Conservation (phyloP, 1,139 yeast species). For the Taphrina betulina region DNA sequence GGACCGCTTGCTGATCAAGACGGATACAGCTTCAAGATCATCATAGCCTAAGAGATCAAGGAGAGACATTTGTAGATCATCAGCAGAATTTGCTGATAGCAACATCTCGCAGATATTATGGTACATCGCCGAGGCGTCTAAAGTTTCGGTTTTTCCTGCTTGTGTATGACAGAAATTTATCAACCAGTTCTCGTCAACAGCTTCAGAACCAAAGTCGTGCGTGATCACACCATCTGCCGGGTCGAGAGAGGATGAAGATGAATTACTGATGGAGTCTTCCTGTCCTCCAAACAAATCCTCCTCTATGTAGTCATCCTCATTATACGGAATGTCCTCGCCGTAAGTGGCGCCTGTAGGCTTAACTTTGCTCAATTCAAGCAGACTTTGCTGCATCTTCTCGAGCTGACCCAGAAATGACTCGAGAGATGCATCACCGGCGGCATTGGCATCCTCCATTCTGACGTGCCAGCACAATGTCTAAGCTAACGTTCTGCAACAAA, state of each 20-base stretch:
- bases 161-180: slow-evolving; percentile 6
- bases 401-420: neutral
- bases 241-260: too few species aligned
- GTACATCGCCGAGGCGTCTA: slow-evolving; percentile 20
- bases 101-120: slow-evolving; percentile 6
- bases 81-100: slow-evolving; percentile 46
- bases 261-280: neutral
- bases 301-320: neutral
- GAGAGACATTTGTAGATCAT: slow-evolving; percentile 63
- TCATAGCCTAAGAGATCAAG: slow-evolving; percentile 84
- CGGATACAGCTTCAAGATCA: slow-evolving; percentile 72
- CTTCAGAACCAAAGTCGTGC: too few species aligned
- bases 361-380: neutral
- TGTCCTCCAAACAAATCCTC: neutral
- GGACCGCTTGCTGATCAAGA: slow-evolving; percentile 56
- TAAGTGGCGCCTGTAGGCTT: neutral
- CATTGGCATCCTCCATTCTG: too few species aligned
- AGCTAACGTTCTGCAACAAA: too few species aligned
- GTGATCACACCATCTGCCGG: too few species aligned
- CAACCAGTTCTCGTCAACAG: too few species aligned
- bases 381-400: slow-evolving; percentile 4
- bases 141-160: neutral
- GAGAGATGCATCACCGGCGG: neutral
- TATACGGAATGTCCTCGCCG: slow-evolving; percentile 2
- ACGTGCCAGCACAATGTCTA: too few species aligned